Base-by-base conservation (phyloP, 768 basidiomycete species). In the Collybia nuda region DNA sequence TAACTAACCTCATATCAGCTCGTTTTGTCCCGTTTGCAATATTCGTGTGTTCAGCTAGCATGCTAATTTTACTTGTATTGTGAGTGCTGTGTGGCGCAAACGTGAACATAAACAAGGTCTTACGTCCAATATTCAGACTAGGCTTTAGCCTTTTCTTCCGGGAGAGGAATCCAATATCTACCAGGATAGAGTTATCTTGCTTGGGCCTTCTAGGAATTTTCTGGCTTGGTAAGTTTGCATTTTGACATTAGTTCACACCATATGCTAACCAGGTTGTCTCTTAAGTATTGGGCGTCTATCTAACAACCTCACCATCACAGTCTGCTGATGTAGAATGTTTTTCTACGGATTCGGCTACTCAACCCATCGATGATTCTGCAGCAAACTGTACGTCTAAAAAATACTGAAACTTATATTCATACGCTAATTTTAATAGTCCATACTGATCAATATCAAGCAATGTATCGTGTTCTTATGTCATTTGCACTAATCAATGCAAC, bases 11-110 rank as follows among this genome's bases (percentile, higher is more conserved):
- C 47, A 32, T 32, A 32, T 6, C 59, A 93, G 90, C 90, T 71
- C 89, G 85, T 71, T 93, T 92, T 63, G 84, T 93, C 35, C 90
- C 90, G 15, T 88, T 90, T 62, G 85, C 90, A 47, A 79, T 93
- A 62, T 92, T 92, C 58, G 88, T 90, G 39, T 88, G 84, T 61
- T 76, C 77, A 37, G 80, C 79, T 32, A 89, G 86, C 62, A 62
- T 91, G 63, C 66, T 88, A 55, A 80, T 90, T 58, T 77, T 90
- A 44, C 56, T 81, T 37, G 68, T 80, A 48, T 77, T 93, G 88
- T 89, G 56, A 61, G 85, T 75, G 24, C 35, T 14, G 48, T 21
- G 32, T 40, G 12, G 37, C 22, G 12, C 19, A 11, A 12, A 38
- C 22, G 12, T 19, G 14, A 12, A 32, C 21, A 21, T 28, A 51